phyloP scores from a whole-genome alignment of 495 filamentous ascomycete genomes.

The Neurospora sp. region DNA sequence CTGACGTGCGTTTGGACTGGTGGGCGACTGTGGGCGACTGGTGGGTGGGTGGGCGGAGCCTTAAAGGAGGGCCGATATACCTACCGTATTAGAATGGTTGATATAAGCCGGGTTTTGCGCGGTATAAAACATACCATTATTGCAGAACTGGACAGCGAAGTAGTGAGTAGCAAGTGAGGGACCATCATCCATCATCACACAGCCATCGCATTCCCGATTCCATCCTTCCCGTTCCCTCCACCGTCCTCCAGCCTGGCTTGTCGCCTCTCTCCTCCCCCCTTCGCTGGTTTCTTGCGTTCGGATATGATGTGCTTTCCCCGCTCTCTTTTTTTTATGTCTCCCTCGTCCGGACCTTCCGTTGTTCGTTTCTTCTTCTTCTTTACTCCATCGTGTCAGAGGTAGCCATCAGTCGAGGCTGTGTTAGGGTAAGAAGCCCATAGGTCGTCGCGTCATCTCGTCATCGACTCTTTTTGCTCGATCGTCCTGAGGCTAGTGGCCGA shows the following conservation, averaged over 20 bases:
- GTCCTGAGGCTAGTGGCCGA: background rate
- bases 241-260: background rate
- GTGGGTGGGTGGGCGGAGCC: slow-evolving; percentile 1
- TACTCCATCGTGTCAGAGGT: background rate
- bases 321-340: background rate
- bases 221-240: background rate
- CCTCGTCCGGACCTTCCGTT: background rate
- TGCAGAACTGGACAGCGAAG: slow-evolving; percentile 1
- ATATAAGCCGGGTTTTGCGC: slow-evolving; percentile 8
- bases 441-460: background rate
- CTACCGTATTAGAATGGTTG: slow-evolving; percentile 8
- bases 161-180: background rate
- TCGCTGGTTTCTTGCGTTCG: background rate
- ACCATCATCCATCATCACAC: background rate
- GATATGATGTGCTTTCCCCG: background rate
- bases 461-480: background rate
- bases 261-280: background rate
- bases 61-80: slow-evolving; percentile 9
- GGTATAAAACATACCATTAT: slow-evolving; percentile 14
- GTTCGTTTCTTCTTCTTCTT: background rate
- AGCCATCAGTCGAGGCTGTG: background rate
- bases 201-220: background rate
- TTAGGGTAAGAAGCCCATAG: background rate
- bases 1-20: background rate
- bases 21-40: background rate